Evolutionary conservation across 768 basidiomycete genomes (phyloP).

Genomic region (Lactarius evosmus): DNA sequence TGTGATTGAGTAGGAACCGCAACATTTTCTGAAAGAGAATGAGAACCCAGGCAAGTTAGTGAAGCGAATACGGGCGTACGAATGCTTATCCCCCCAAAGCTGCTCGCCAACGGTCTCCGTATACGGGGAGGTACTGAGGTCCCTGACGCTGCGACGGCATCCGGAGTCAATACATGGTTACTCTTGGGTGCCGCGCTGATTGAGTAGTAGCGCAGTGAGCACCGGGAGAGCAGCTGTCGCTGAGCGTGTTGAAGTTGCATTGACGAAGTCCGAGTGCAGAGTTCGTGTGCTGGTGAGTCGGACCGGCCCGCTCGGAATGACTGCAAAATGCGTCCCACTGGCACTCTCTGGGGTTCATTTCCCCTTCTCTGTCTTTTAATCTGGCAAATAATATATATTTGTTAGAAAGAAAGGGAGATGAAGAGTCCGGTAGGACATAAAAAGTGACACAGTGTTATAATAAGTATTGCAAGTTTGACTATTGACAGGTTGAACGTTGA

Average conservation of each 20-base stretch:
- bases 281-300: neutral
- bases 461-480: too few relatives aligned
- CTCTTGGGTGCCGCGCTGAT: neutral
- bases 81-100: slow-evolving; percentile 24
- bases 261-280: neutral
- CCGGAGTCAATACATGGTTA: neutral
- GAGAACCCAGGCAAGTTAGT: neutral
- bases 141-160: neutral
- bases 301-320: neutral
- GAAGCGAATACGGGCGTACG: slow-evolving; percentile 4
- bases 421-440: neutral
- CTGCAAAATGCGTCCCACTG: too few relatives aligned
- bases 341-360: too few relatives aligned
- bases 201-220: slow-evolving; percentile 15
- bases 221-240: slow-evolving; percentile 14
- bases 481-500: neutral
- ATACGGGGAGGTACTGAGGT: neutral
- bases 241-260: slow-evolving; percentile 18
- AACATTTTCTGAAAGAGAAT: slow-evolving; percentile 18
- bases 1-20: neutral
- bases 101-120: slow-evolving; percentile 18
- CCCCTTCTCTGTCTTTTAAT: neutral
- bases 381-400: neutral
- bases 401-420: neutral
- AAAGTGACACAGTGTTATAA: too few relatives aligned